Percentiles rank a stretch among this genome's conserved stretches.
Conservation (phyloP, 345 rosid species). For the Eucalyptus pauciflora region DNA sequence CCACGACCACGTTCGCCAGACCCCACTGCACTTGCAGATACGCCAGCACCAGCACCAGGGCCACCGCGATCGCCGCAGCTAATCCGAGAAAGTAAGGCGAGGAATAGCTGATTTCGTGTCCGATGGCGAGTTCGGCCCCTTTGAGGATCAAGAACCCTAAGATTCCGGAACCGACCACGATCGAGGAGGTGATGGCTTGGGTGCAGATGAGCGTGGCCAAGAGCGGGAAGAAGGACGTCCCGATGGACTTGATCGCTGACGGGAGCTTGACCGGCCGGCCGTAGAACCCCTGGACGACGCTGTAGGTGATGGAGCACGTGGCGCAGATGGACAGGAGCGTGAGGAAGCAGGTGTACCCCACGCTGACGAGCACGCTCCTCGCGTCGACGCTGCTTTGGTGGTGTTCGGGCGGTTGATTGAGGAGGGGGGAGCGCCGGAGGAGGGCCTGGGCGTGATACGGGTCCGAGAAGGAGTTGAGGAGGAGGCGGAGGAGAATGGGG, state of each 20-base stretch:
- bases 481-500: slow-evolving; percentile 37
- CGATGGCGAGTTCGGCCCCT: slow-evolving; percentile 5
- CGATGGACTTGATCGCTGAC: slow-evolving; percentile 44
- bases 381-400: neutral
- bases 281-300: slow-evolving; percentile 62
- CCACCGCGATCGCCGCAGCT: neutral
- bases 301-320: slow-evolving; percentile 49
- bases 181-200: slow-evolving; percentile 7
- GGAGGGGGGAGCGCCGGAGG: slow-evolving; percentile 2
- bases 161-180: slow-evolving; percentile 7
- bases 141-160: slow-evolving; percentile 7
- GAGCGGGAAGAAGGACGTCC: slow-evolving; percentile 48
- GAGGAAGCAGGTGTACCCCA: slow-evolving; percentile 14
- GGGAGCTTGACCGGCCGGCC: slow-evolving; percentile 71
- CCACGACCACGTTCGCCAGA: slow-evolving; percentile 39
- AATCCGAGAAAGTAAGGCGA: slow-evolving; percentile 20
- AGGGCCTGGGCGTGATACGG: slow-evolving; percentile 8
- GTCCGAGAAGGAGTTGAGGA: slow-evolving; percentile 11
- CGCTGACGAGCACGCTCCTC: neutral
- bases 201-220: slow-evolving; percentile 11
- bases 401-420: neutral
- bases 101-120: slow-evolving; percentile 1
- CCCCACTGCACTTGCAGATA: slow-evolving; percentile 36
- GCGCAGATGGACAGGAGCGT: slow-evolving; percentile 28
- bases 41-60: neutral